Percentiles rank a stretch among this genome's conserved stretches.
phyloP scores from a whole-genome alignment of 371 early-diverging fungal genomes.

The Phascolomyces articulosus region DNA sequence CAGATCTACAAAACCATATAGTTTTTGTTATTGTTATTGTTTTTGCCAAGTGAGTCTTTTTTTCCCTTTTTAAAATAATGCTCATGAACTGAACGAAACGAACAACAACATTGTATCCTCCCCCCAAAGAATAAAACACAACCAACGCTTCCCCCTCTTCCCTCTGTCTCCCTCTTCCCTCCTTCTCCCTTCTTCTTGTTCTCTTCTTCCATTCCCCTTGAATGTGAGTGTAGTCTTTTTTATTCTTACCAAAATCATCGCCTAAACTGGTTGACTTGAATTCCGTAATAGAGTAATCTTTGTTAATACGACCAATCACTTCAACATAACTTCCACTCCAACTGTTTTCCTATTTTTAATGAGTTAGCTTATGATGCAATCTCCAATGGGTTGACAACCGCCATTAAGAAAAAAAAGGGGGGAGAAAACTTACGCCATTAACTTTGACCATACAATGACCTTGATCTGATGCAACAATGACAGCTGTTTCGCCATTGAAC shows the following conservation, averaged over 20 bases:
- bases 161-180: neutral
- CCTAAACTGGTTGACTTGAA: constrained; percentile 46
- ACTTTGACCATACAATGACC: constrained; percentile 52
- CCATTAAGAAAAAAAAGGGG: too few species aligned
- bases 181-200: neutral
- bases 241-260: constrained; percentile 38
- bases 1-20: constrained; percentile 28
- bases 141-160: neutral
- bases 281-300: constrained; percentile 42
- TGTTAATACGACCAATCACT: constrained; percentile 47
- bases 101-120: too few species aligned
- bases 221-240: too few species aligned
- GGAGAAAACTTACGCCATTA: constrained; percentile 44
- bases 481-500: constrained; percentile 58
- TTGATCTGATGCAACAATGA: constrained; percentile 54
- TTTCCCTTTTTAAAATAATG: too few species aligned
- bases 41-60: neutral
- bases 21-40: neutral
- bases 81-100: too few species aligned
- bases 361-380: too few species aligned
- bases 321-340: constrained; percentile 50
- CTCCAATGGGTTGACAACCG: too few species aligned
- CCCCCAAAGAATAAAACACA: neutral
- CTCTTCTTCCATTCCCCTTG: too few species aligned
- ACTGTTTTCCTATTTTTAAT: constrained; percentile 44